Base-by-base conservation (phyloP, 768 basidiomycete species). In the Xerocomellus chrysenteron region DNA sequence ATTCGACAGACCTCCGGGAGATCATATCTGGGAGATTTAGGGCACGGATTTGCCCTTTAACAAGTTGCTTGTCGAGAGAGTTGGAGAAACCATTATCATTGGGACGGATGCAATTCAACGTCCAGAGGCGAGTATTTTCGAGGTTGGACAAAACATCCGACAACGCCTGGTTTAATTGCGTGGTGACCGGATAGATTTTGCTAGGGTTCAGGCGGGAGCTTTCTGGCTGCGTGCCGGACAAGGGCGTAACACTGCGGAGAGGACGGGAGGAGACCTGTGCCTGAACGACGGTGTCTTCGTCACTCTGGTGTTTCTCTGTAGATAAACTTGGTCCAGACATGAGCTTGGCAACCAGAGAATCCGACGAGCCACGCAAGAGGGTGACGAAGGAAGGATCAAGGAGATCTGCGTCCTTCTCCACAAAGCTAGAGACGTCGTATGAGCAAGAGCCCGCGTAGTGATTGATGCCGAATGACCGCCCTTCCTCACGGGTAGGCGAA, bases 51-150 rank as follows among this genome's bases (percentile, higher is more conserved):
- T 86, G 84, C 3, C 74, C 68, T 67, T 83, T 85, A 56, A 86
- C 82, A 26, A 82, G 74, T 9, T 82, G 80, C 68, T 82, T 84
- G 68, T 86, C 85, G 60, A 86, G 80, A 21, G 83, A 83, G 59
- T 83, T 85, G 10, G 83, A 78, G 16, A 82, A 81, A 6, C 82
- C 80, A 13, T 82, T 83, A 62, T 86, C 85, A 67, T 86, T 86
- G 7, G 84, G 85, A 40, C 83, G 81, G 52, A 86, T 80, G 62
- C 85, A 86, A 7, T 76, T 73, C 36, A 86, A 76, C 5, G 79
- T 81, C 85, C 85, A 86, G 30, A 79, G 65, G 11, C 70, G 73
- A 10, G 75, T 73, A 24, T 72, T 68, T 58, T 84, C 81, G 42
- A 85, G 63, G 51, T 70, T 74, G 30, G 65, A 68, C 35, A 84